Evolutionary conservation across 805 yeast species (phyloP).

Genomic region (Hanseniaspora nectarophila): DNA sequence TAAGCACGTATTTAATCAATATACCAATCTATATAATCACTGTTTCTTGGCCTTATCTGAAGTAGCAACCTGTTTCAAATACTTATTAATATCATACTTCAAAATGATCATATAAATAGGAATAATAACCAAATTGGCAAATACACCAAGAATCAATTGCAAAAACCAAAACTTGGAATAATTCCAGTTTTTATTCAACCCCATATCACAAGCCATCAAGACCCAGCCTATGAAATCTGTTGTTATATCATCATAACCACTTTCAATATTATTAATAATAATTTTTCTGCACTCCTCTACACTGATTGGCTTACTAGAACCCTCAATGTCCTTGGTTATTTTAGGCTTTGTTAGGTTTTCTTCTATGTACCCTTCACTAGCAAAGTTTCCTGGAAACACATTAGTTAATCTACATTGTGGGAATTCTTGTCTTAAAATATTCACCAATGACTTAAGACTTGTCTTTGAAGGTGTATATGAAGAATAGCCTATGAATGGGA

Average conservation of each 20-base stretch:
- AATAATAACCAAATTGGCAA: conserved; percentile 39
- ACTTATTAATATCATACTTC: conserved; percentile 40
- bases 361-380: conserved; percentile 70
- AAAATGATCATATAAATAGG: conserved; percentile 49
- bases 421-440: conserved; percentile 73
- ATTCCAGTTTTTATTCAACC: conserved; percentile 45
- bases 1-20: too few relatives aligned
- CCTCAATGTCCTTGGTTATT: conserved; percentile 74
- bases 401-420: conserved; percentile 59
- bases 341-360: conserved; percentile 80
- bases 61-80: conserved; percentile 30
- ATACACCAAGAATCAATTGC: conserved; percentile 38
- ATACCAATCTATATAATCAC: not conserved
- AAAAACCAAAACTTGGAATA: conserved; percentile 42
- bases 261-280: conserved; percentile 42
- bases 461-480: conserved; percentile 86
- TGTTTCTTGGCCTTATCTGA: conserved; percentile 14
- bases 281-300: conserved; percentile 55
- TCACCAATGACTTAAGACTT: conserved; percentile 65
- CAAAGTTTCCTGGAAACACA: conserved; percentile 80
- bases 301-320: conserved; percentile 59
- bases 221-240: conserved; percentile 85
- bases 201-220: conserved; percentile 52
- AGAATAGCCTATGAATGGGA: conserved; percentile 80
- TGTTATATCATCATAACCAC: conserved; percentile 60